Base-by-base conservation (phyloP, 805 yeast genomes). In the Wickerhamiella nectarea region DNA sequence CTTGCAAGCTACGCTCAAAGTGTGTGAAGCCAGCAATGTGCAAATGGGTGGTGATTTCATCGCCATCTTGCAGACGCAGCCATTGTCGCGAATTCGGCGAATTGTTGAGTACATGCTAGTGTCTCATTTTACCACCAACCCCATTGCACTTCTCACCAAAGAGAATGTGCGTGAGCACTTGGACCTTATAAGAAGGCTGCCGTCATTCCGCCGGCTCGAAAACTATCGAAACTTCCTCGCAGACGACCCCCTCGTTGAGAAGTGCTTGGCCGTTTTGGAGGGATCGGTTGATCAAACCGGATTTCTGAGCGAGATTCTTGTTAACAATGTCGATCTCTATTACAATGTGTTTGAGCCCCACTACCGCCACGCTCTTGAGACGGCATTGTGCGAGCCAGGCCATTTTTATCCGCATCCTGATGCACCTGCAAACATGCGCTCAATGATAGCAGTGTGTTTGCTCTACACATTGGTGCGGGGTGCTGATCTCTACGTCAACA, bases 401-500 rank as follows among this genome's bases (percentile, higher is more conserved):
- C 50, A 44, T 12, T 58, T 57, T 38, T 39, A 39, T n/a, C n/a
- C 11, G 6, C 29, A 28, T 7, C 14, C 9, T 17, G 21, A 26
- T 6, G 43, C 28, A 24, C 45, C 45, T 12, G n/a, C 14, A 4
- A 24, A 22, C 6, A 9, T 56, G 53, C 44, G 37, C 41, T 48
- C 18, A 37, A 56, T 48, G 17, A 86, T 86, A 1, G 62, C 74
- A 3, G 54, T 76, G 6, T 64, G 73, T 24, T 73, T 71, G 39
- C 57, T 86, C 43, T 86, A 74, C 61, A 71, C 74, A 38, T 66
- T 83, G 12, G 80, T 78, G 57, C 72, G 91, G 47, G 95, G 86
- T 52, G 87, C 95, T 0, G 80, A 82, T 19, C 67, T 76, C 2
- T 63, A 69, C 24, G 69, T 81, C 48, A 81, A 81, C 54, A 68